phyloP scores from a whole-genome alignment of 345 rosid species.

The Kandelia obovata region DNA sequence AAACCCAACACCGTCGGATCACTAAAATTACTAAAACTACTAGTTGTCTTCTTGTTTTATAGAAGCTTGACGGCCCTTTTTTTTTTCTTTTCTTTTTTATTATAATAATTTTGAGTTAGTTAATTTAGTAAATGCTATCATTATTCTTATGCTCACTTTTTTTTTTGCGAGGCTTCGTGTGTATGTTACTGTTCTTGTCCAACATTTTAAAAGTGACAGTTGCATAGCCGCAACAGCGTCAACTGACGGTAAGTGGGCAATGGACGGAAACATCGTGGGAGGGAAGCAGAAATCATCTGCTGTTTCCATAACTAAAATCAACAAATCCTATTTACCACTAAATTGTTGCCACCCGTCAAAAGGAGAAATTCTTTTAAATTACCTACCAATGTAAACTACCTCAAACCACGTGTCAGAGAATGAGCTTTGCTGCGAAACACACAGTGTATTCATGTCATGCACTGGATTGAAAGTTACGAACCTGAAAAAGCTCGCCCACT shows the following conservation, averaged over 20 bases:
- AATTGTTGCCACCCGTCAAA: background rate
- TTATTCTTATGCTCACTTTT: no score
- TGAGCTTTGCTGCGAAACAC: background rate
- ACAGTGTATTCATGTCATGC: background rate
- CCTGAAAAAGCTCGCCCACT: conserved; percentile 4
- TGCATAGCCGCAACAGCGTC: background rate
- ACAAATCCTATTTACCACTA: no score
- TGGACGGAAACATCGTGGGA: background rate
- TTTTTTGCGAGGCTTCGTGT: no score
- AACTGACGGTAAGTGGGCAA: background rate
- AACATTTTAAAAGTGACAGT: background rate
- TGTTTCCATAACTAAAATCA: background rate
- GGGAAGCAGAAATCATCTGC: background rate
- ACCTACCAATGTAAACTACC: no score
- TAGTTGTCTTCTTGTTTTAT: no score
- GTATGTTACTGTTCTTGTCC: fast-evolving
- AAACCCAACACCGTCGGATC: no score
- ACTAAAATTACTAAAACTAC: no score
- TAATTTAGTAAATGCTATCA: no score
- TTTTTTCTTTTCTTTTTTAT: no score
- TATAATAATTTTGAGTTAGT: no score
- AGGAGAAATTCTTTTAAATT: no score
- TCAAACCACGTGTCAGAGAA: background rate
- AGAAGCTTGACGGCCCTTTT: no score
- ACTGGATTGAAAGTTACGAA: background rate